Base-by-base conservation (phyloP, 176 grass and related monocot species). In the Carex parvula region DNA sequence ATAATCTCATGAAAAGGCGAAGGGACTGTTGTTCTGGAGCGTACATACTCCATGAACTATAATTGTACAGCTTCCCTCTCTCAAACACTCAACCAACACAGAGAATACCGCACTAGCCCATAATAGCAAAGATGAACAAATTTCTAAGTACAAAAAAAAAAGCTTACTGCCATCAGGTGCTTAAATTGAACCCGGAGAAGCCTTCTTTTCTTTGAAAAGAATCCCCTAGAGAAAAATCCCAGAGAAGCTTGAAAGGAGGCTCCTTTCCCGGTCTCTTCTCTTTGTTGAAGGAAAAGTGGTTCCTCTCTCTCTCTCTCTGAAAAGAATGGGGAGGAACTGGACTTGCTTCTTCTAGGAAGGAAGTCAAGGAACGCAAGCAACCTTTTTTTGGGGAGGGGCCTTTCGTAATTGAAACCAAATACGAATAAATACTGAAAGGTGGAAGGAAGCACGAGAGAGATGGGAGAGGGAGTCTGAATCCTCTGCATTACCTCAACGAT, bases 101-200 rank as follows among this genome's bases (percentile, higher is more conserved):
- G 44, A 48, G 44, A 68, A 64, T 22, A 64, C 3, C 13, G 7
- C 33, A 42, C 33, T n/a, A 3, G 35, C 20, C 11, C 46, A 74
- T 74, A 53, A 14, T 53, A 55, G 12, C 57, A 78, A 56, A 54
- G 0, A 57, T 30, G 30, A 56, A 56, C 6, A 57, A 56, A 33
- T n/a, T 56, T 35, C 1, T 56, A 0, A 78, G 13, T 9, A 56
- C 15, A 57, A 48, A 81, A 5, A 80, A 80, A 35, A 54, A 14
- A 21, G 20, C 79, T 81, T 81, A 81, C 79, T 64, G 79, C 79
- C 79, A 81, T 81, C 33, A 48, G 58, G 39, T 35, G 9, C 79
- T 56, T 57, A 18, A 78, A 57, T 57, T 57, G 30, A 56, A 78
- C 50, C 48, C 52, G 33, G 73, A 77, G 12, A 52, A 52, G 70